Conservation (phyloP, 2,329 filamentous ascomycete genomes). For the Arthroderma uncinatum region DNA sequence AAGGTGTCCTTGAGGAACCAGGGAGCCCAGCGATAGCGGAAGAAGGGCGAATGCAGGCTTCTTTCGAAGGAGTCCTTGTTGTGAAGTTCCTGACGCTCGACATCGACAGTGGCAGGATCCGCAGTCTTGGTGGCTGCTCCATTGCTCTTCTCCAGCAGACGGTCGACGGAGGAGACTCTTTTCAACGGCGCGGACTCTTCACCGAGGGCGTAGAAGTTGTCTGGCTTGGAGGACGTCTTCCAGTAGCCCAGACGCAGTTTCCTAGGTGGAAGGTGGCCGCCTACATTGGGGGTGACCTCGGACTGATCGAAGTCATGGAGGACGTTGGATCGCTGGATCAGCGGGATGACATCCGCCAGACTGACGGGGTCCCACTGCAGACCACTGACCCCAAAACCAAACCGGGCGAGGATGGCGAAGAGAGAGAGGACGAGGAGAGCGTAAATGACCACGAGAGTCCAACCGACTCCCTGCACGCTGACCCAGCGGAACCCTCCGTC, state of each 20-base stretch:
- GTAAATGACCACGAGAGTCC: conserved; percentile 67
- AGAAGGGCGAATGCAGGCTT: conserved; percentile 41
- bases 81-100: conserved; percentile 29
- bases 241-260: conserved; percentile 76
- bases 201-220: conserved; percentile 72
- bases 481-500: conserved; percentile 64
- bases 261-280: conserved; percentile 44
- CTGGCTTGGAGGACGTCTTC: conserved; percentile 55
- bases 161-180: conserved; percentile 30
- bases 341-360: conserved; percentile 65
- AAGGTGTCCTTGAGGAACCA: conserved; percentile 61
- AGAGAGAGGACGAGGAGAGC: conserved; percentile 51
- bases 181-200: conserved; percentile 43
- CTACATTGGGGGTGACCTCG: conserved; percentile 44
- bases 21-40: conserved; percentile 59
- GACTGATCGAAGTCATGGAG: conserved; percentile 60
- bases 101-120: conserved; percentile 23
- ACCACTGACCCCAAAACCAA: conserved; percentile 56
- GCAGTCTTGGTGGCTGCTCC: conserved; percentile 18
- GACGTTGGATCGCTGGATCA: conserved; percentile 71
- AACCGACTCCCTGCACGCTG: conserved; percentile 63
- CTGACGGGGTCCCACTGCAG: conserved; percentile 76
- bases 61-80: conserved; percentile 39
- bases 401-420: conserved; percentile 51
- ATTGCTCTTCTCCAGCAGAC: conserved; percentile 21